phyloP scores from a whole-genome alignment of 2,329 filamentous ascomycete species.

The Aspergillus pseudotamarii region DNA sequence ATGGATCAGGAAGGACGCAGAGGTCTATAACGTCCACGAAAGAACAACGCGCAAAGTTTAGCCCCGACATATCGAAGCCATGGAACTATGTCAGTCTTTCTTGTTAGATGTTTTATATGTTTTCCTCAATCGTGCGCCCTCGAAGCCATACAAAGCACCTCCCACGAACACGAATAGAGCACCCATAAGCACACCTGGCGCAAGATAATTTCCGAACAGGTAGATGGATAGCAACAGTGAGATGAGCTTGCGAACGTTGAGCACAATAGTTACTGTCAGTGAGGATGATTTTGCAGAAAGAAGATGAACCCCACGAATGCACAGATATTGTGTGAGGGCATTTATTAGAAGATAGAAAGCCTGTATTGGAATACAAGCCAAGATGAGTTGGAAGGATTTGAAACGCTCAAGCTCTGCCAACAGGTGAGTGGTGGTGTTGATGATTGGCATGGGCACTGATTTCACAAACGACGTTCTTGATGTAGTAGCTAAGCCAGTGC shows the following conservation, averaged over 20 bases:
- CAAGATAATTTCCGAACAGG: slow-evolving; percentile 85
- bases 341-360: slow-evolving; percentile 47
- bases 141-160: slow-evolving; percentile 87
- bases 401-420: slow-evolving; percentile 2
- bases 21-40: background rate
- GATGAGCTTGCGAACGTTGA: slow-evolving; percentile 92
- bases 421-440: background rate
- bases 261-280: slow-evolving; percentile 91
- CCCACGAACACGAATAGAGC: slow-evolving; percentile 86
- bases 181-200: slow-evolving; percentile 75
- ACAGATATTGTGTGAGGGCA: slow-evolving; percentile 88
- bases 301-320: slow-evolving; percentile 95
- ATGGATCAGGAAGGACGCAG: background rate
- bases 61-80: background rate
- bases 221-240: slow-evolving; percentile 90
- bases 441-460: slow-evolving; percentile 2
- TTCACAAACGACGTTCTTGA: background rate
- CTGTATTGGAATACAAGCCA: slow-evolving; percentile 37
- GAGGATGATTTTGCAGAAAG: slow-evolving; percentile 86
- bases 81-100: slow-evolving; percentile 16
- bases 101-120: slow-evolving; percentile 18
- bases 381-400: slow-evolving; percentile 21
- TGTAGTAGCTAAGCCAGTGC: background rate
- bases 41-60: background rate
- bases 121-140: slow-evolving; percentile 49